Base-by-base conservation (phyloP, 805 yeast species). In the Dipodascopsis uninucleata region DNA sequence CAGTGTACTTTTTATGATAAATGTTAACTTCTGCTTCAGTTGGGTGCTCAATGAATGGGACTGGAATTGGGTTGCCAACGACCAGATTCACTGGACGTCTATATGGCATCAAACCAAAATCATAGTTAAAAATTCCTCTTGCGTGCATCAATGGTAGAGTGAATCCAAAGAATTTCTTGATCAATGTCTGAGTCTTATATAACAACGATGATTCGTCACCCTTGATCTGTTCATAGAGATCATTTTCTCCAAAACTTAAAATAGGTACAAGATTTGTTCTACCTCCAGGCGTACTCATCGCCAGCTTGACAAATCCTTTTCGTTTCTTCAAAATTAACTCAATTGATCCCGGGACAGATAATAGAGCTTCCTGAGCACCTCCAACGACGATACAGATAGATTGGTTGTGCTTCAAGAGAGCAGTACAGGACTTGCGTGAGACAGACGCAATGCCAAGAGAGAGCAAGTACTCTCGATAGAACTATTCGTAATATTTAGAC, bases 101-200 rank as follows among this genome's bases (percentile, higher is more conserved):
- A 62, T 78, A 89, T 1, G 98, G 97, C 45, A 93, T 65, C 24
- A 93, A 66, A 0, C 98, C 98, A 67, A 84, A 85, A 61, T 88
- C 96, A 58, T 89, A 85, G 58, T 90, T 86, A 66, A 90, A 89
- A 0, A 93, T 71, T 0, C 97, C 97, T 35, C 97, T 71, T 1
- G 96, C 96, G 61, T 85, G 82, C 67, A 93, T 84, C 38, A 93
- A 76, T 1, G 98, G 98, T 4, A 93, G 59, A 0, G 98, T 89
- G 65, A 90, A 90, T 1, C 90, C 93, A 41, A 80, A 73, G 28
- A 67, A 71, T 23, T 69, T 69, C 58, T 93, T 90, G 59, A 90
- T 61, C 79, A 86, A 77, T 26, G 74, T 63, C 63, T 90, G 97
- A 41, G 83, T 61, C 43, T 69, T 67, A 57, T 78, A 74, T 21